Evolutionary conservation across 208 protist genomes (phyloP).

Genomic region (Strigomonas galati): DNA sequence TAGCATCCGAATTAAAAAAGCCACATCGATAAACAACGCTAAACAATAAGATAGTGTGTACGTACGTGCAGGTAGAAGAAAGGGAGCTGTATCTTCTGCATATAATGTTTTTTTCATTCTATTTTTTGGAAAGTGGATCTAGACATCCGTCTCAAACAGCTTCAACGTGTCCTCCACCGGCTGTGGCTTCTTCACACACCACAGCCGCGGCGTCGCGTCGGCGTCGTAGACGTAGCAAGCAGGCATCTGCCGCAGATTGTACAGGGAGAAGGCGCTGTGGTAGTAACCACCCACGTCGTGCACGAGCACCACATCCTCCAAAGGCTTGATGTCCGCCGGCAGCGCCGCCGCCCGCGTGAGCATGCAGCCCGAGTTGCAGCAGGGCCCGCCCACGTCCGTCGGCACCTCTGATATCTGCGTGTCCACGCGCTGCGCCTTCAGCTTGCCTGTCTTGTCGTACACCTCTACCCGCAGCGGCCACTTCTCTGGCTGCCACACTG

Average conservation of each 20-base stretch:
- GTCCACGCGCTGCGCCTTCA: not conserved
- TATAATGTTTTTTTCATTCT: slow-evolving; percentile 1
- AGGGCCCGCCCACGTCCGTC: slow-evolving; percentile 56
- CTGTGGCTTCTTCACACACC: slow-evolving; percentile 32
- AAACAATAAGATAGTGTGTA: slow-evolving; percentile 17
- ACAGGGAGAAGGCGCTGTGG: slow-evolving; percentile 57
- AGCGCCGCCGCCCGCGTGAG: slow-evolving; percentile 30
- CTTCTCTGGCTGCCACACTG: slow-evolving; percentile 62
- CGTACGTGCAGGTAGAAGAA: slow-evolving; percentile 30
- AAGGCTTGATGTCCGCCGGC: slow-evolving; percentile 20
- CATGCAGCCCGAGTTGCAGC: slow-evolving; percentile 63
- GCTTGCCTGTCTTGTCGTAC: slow-evolving; percentile 25
- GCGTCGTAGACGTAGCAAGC: slow-evolving; percentile 43
- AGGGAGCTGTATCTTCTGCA: not conserved
- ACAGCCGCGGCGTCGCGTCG: slow-evolving; percentile 7
- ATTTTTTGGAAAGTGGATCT: slow-evolving; percentile 5
- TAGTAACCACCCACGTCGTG: slow-evolving; percentile 71
- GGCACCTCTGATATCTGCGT: not conserved
- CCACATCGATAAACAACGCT: slow-evolving; percentile 21
- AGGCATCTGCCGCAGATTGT: slow-evolving; percentile 60
- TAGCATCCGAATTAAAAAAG: slow-evolving; percentile 9
- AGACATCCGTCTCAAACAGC: slow-evolving; percentile 30
- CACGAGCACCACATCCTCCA: slow-evolving; percentile 50
- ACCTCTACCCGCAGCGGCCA: slow-evolving; percentile 61
- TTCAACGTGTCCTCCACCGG: slow-evolving; percentile 37